A percentile compares a stretch with the other conserved stretches of the same genome.
Conservation (phyloP, 768 basidiomycete species). For the Lanmaoa rubissima region DNA sequence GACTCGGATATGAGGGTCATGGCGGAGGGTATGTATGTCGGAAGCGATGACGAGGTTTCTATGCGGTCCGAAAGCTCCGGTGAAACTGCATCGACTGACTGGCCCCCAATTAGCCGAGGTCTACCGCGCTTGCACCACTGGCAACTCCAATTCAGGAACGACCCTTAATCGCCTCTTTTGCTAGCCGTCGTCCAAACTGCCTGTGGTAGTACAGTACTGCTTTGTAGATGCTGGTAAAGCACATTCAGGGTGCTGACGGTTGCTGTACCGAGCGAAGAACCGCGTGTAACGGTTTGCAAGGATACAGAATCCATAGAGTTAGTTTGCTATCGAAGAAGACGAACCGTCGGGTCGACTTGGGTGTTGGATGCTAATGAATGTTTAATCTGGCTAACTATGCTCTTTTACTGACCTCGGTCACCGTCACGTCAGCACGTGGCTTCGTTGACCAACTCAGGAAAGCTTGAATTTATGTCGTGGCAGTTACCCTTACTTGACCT, state of each 20-base stretch:
- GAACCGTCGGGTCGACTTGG: background rate
- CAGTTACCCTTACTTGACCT: too few species aligned
- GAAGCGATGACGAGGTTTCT: background rate
- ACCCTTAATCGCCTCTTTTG: too few species aligned
- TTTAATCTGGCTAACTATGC: too few species aligned
- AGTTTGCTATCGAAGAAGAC: background rate
- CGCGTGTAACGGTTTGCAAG: slow-evolving; percentile 3
- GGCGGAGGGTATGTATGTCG: slow-evolving; percentile 16
- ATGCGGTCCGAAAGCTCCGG: background rate
- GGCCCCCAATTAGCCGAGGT: too few species aligned
- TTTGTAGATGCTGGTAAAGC: background rate
- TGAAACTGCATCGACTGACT: background rate
- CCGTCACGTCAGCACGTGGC: slow-evolving; percentile 5
- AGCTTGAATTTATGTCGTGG: background rate
- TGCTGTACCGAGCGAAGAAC: background rate
- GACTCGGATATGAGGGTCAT: slow-evolving; percentile 2
- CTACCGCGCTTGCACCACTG: too few species aligned
- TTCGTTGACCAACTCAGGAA: background rate
- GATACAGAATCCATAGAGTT: slow-evolving; percentile 2
- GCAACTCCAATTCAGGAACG: too few species aligned
- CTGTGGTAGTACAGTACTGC: too few species aligned
- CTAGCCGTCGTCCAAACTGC: too few species aligned
- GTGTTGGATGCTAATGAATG: too few species aligned
- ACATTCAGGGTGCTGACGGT: slow-evolving; percentile 9
- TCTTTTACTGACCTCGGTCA: slow-evolving; percentile 5